A percentile compares a stretch with the other conserved stretches of the same genome.
These are phyloP conservation scores for Huntiella omanensis DNA, from an alignment of 2,329 filamentous ascomycete genomes.

Conservation along the genomic window DNA sequence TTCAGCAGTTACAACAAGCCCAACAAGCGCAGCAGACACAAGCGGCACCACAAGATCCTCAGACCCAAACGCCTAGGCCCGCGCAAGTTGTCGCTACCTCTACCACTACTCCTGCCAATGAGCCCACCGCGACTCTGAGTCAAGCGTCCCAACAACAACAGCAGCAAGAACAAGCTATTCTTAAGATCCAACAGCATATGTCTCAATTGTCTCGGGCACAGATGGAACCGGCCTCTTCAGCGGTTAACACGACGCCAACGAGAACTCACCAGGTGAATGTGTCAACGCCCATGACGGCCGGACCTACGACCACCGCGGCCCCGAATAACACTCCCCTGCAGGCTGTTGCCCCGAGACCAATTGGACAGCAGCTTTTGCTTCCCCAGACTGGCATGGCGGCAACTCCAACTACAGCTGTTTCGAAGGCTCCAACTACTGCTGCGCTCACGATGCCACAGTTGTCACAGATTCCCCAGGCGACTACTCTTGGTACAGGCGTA, in stretches of 20 bases:
- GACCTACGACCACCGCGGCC: not conserved
- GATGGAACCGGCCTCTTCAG: not conserved
- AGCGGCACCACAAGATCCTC: constrained; percentile 9
- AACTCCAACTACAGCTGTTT: not conserved
- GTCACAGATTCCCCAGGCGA: not conserved
- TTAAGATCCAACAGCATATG: constrained; percentile 9
- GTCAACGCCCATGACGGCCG: not conserved
- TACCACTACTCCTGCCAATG: not conserved
- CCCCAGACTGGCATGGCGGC: not conserved
- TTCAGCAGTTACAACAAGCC: constrained; percentile 12
- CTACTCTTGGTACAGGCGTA: not conserved
- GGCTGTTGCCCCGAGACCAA: not conserved
- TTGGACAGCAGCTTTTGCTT: constrained; percentile 4
- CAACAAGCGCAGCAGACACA: constrained; percentile 11
- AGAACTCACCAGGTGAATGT: not conserved
- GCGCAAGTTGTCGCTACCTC: constrained; percentile 3
- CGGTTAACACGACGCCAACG: not conserved
- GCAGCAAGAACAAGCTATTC: constrained; percentile 6
- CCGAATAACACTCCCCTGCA: too few relatives aligned
- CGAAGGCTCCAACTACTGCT: not conserved
- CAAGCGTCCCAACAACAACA: constrained; percentile 3
- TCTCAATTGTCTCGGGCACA: constrained; percentile 6
- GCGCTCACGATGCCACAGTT: not conserved
- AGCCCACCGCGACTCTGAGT: not conserved
- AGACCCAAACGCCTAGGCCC: constrained; percentile 7